A percentile compares a stretch with the other conserved stretches of the same genome.
These are phyloP conservation scores for Diaporthe ilicicola DNA, from an alignment of 2,329 filamentous ascomycete genomes.

Conservation along the genomic window DNA sequence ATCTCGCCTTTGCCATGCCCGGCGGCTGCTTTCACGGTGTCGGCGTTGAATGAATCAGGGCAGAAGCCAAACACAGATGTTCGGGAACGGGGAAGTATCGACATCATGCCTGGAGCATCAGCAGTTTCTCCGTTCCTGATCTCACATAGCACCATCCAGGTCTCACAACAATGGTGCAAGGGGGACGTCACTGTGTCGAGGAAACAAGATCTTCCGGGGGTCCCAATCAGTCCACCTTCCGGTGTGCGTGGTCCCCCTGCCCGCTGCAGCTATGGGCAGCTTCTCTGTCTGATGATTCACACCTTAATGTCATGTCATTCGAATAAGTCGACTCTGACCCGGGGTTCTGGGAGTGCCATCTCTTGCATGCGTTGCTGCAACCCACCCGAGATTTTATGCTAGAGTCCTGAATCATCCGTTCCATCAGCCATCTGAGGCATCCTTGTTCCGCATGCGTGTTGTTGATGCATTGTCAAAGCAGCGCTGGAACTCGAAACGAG, in stretches of 20 bases:
- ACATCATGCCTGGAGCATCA: not conserved
- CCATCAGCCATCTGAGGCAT: not conserved
- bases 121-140: not conserved
- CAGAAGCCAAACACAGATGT: not conserved
- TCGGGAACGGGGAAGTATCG: not conserved
- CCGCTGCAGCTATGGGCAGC: too few relatives aligned
- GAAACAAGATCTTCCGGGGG: not conserved
- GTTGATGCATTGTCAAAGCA: not conserved
- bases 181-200: not conserved
- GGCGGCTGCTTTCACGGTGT: not conserved
- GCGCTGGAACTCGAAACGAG: not conserved
- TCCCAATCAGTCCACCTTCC: too few relatives aligned
- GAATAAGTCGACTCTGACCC: not conserved
- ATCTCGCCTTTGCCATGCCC: constrained; percentile 8
- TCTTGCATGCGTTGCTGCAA: constrained; percentile 14
- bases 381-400: not conserved
- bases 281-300: not conserved
- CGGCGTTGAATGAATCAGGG: not conserved
- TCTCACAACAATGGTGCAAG: not conserved
- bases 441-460: not conserved
- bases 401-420: constrained; percentile 9
- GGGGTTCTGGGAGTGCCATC: not conserved
- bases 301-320: constrained; percentile 16
- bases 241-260: too few relatives aligned
- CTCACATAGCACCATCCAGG: not conserved